A percentile compares a stretch with the other conserved stretches of the same genome.
These are phyloP conservation scores for Glomus cerebriforme DNA, from an alignment of 192 early-diverging fungal genomes.

Conservation along the genomic window DNA sequence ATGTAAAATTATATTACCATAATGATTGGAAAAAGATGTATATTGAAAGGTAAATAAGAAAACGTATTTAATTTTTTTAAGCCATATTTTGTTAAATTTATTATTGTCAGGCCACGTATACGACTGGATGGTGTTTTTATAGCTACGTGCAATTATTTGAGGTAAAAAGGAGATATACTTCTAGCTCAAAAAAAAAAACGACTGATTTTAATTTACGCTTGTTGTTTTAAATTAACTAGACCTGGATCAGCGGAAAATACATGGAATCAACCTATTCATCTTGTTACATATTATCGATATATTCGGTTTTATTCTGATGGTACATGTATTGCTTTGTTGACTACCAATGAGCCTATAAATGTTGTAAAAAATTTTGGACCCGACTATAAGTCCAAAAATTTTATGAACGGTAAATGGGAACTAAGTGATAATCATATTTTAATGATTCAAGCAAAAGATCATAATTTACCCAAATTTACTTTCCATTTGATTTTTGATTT, in stretches of 20 bases:
- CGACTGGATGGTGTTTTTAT: slow-evolving; percentile 50
- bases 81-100: neutral
- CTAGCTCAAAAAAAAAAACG: neutral
- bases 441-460: slow-evolving; percentile 31
- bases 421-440: slow-evolving; percentile 30
- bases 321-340: slow-evolving; percentile 37
- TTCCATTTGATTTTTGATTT: slow-evolving; percentile 36
- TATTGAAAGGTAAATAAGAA: slow-evolving; percentile 36
- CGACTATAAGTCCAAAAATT: slow-evolving; percentile 30
- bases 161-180: slow-evolving; percentile 16
- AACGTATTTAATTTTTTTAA: neutral
- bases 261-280: slow-evolving; percentile 45
- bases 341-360: slow-evolving; percentile 32
- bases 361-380: slow-evolving; percentile 33
- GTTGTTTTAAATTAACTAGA: slow-evolving; percentile 21
- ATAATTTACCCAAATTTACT: slow-evolving; percentile 21
- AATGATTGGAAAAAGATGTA: slow-evolving; percentile 45
- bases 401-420: slow-evolving; percentile 35
- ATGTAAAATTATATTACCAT: slow-evolving; percentile 34
- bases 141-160: slow-evolving; percentile 42
- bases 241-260: slow-evolving; percentile 38
- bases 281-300: slow-evolving; percentile 50
- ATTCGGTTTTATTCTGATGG: slow-evolving; percentile 48
- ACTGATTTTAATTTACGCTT: neutral
- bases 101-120: slow-evolving; percentile 37